These are phyloP conservation scores for Myriosclerotinia curreyana DNA, from an alignment of 2,329 filamentous ascomycete genomes.

Conservation along the genomic window DNA sequence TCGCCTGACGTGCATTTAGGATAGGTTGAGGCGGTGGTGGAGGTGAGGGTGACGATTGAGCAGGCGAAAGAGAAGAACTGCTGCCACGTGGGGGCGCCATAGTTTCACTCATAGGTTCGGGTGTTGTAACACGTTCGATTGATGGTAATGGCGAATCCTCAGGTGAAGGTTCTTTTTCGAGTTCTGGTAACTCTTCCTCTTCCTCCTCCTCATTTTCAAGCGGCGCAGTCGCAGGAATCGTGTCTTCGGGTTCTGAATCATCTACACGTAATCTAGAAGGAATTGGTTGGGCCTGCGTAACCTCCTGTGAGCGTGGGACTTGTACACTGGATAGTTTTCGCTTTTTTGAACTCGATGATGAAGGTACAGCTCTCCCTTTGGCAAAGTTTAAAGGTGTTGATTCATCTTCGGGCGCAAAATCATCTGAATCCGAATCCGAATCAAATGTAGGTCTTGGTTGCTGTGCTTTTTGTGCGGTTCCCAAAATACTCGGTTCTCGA, in stretches of 20 bases:
- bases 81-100: conserved; percentile 40
- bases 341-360: conserved; percentile 47
- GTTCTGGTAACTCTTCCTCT: conserved; percentile 19
- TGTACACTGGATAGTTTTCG: conserved; percentile 46
- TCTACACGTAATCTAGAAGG: conserved; percentile 24
- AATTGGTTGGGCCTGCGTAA: conserved; percentile 29
- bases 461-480: conserved; percentile 40
- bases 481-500: conserved; percentile 60
- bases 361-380: conserved; percentile 33
- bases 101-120: conserved; percentile 37
- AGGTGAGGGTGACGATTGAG: conserved; percentile 26
- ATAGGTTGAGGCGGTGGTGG: conserved; percentile 28
- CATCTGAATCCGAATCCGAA: conserved; percentile 46
- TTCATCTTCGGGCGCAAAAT: conserved; percentile 63
- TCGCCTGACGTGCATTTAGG: conserved; percentile 20
- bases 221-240: conserved; percentile 32
- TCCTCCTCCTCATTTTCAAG: conserved; percentile 25
- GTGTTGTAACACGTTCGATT: conserved; percentile 32
- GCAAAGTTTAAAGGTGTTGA: conserved; percentile 61
- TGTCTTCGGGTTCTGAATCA: conserved; percentile 28
- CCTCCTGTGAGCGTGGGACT: conserved; percentile 28
- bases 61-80: conserved; percentile 32
- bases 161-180: conserved; percentile 20
- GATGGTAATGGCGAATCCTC: conserved; percentile 27
- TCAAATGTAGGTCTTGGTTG: conserved; percentile 42